phyloP scores from a whole-genome alignment of 2,329 filamentous ascomycete species.

The Sporothrix sp. region DNA sequence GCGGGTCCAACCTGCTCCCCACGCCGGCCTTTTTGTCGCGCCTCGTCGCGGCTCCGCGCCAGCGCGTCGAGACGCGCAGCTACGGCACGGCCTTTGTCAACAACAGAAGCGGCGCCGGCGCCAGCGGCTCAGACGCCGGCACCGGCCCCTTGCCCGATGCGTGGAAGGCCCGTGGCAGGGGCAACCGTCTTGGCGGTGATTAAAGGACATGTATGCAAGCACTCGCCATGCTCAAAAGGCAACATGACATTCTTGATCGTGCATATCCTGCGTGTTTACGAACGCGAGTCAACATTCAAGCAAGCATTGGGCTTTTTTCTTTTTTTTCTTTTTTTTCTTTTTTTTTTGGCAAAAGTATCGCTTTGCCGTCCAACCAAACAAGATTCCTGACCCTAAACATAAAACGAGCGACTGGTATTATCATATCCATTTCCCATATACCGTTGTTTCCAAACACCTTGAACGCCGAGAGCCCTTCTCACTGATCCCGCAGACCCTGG shows the following conservation, averaged over 20 bases:
- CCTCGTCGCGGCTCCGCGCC: slow-evolving; percentile 45
- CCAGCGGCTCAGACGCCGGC: slow-evolving; percentile 26
- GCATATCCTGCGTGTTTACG: no score
- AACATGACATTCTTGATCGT: no score
- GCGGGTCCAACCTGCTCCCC: slow-evolving; percentile 64
- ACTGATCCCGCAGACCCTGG: no score
- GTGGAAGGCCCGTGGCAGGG: slow-evolving; percentile 54
- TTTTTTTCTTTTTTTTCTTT: no score
- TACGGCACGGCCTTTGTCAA: slow-evolving; percentile 54
- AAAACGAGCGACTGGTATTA: not conserved
- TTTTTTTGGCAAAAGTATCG: no score
- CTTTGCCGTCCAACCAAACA: no score
- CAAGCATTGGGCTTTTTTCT: no score
- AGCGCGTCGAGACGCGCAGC: slow-evolving; percentile 35
- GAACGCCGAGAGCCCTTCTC: not conserved
- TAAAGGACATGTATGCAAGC: no score
- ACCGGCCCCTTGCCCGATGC: slow-evolving; percentile 46
- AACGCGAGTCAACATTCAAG: no score
- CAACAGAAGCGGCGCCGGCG: slow-evolving; percentile 24
- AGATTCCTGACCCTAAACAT: no score
- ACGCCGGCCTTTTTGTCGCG: slow-evolving; percentile 64
- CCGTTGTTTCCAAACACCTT: not conserved
- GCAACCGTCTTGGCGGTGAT: slow-evolving; percentile 49
- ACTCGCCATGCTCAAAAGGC: no score
- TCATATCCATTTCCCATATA: not conserved